Conservation (phyloP, 768 basidiomycete genomes). For the Calocybe gangraenosa region DNA sequence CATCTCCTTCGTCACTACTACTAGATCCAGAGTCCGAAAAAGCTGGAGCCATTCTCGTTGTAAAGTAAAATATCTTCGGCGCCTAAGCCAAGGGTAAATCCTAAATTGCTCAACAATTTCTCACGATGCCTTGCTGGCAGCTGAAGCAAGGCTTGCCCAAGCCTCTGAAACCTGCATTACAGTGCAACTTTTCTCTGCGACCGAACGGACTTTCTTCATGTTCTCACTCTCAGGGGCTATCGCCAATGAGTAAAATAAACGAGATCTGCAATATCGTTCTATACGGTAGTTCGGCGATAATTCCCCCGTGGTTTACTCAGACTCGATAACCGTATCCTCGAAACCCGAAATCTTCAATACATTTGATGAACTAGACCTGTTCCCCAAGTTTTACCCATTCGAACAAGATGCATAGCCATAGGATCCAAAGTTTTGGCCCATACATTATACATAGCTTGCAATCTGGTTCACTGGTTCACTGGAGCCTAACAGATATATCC, state of each 20-base stretch:
- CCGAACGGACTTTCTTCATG: no score
- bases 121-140: neutral
- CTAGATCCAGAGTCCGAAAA: slow-evolving; percentile 8
- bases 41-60: slow-evolving; percentile 7
- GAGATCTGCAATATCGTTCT: neutral
- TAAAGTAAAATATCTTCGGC: no score
- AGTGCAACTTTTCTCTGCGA: no score
- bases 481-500: no score
- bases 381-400: neutral
- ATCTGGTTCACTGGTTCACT: no score
- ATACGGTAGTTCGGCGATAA: neutral
- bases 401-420: neutral
- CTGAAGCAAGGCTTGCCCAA: no score
- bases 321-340: neutral
- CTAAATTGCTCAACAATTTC: neutral
- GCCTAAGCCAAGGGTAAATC: no score
- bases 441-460: no score
- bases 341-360: neutral
- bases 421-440: neutral
- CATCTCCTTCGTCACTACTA: slow-evolving; percentile 20
- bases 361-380: neutral
- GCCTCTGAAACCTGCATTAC: no score
- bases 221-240: neutral
- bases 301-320: neutral
- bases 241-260: no score